These are phyloP conservation scores for Candida vaughaniae DNA, from an alignment of 805 yeast species.

Conservation along the genomic window DNA sequence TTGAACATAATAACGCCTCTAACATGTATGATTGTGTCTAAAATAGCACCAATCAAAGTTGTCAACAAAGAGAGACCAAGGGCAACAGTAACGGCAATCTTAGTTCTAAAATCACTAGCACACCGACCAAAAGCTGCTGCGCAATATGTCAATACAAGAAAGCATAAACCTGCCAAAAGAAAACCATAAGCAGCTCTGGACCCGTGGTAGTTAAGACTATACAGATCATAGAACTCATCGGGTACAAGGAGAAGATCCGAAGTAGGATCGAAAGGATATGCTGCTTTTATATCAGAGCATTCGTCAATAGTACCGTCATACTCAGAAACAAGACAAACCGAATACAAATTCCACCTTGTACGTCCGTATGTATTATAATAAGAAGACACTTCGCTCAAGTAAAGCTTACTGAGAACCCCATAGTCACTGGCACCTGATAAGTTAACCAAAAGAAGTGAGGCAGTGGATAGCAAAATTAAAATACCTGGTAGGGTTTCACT, in stretches of 20 bases:
- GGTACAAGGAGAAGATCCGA: slow-evolving; percentile 51
- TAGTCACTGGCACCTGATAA: slow-evolving; percentile 24
- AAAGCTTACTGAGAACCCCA: slow-evolving; percentile 21
- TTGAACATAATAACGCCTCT: slow-evolving; percentile 51
- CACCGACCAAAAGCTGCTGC: slow-evolving; percentile 23
- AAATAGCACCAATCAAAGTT: slow-evolving; percentile 43
- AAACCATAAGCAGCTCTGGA: slow-evolving; percentile 66
- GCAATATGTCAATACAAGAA: slow-evolving; percentile 52
- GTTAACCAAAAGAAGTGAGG: slow-evolving; percentile 23
- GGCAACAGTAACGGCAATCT: slow-evolving; percentile 12
- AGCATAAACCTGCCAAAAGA: slow-evolving; percentile 57
- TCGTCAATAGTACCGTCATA: slow-evolving; percentile 16
- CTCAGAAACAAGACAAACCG: no score
- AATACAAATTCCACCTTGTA: slow-evolving; percentile 30
- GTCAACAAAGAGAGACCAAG: slow-evolving; percentile 38
- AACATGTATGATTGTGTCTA: slow-evolving; percentile 56
- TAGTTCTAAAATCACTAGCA: slow-evolving; percentile 10
- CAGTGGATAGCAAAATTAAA: slow-evolving; percentile 23
- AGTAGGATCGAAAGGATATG: slow-evolving; percentile 24
- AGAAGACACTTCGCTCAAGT: slow-evolving; percentile 25
- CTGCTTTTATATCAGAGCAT: slow-evolving; percentile 22
- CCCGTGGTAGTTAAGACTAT: slow-evolving; percentile 62
- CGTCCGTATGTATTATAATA: slow-evolving; percentile 12
- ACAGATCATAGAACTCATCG: slow-evolving; percentile 46
- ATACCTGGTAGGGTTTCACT: no score